Base-by-base conservation (phyloP, 2,329 filamentous ascomycete genomes). In the Neoarthrinium moseri region DNA sequence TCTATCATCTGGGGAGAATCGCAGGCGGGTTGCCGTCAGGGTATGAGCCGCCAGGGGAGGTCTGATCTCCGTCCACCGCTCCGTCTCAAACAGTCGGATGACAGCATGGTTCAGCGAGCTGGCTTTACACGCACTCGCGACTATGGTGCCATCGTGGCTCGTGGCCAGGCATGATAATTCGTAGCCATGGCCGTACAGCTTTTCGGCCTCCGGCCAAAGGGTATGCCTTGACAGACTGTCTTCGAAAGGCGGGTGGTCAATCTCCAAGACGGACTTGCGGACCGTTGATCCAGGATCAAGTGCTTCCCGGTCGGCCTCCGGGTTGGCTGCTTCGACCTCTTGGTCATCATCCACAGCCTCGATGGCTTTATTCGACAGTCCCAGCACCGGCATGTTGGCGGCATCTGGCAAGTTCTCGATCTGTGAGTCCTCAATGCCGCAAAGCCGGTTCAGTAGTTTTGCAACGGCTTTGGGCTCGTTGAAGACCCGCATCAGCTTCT, bases 401-500 rank as follows among this genome's bases (percentile, higher is more conserved):
- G 91, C 89, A 56, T 96, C 91, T 3, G 91, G 89, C 62, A 95
- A 77, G 22, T 69, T 59, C 27, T 61, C 57, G 36, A 58, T 51
- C 34, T 50, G 72, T 66, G 13, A 66, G 3, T 63, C 60, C 42
- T 70, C 65, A 47, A 90, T 82, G 5, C 79, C 83, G 51, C 84
- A 86, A 3, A 95, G 75, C 7, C 73, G 78, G 47, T 77, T 69
- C 3, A 96, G 77, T 55, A 97, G 77, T 15, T 78, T 74, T 0
- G 91, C 91, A 8, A 95, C 88, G 5, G 87, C 86, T 61, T 83
- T 87, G 5, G 94, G 94, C 67, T 96, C 85, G 59, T 87, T 85
- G 66, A 99, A 99, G 2, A 99, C 92, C 20, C 94, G 86, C 64
- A 99, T 81, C n/a, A 99, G 81, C 69, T 99, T 99, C 72, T 99